Evolutionary conservation across 1,284 basidiomycete species (phyloP).

Genomic region (Cryptococcus jaspeensis): DNA sequence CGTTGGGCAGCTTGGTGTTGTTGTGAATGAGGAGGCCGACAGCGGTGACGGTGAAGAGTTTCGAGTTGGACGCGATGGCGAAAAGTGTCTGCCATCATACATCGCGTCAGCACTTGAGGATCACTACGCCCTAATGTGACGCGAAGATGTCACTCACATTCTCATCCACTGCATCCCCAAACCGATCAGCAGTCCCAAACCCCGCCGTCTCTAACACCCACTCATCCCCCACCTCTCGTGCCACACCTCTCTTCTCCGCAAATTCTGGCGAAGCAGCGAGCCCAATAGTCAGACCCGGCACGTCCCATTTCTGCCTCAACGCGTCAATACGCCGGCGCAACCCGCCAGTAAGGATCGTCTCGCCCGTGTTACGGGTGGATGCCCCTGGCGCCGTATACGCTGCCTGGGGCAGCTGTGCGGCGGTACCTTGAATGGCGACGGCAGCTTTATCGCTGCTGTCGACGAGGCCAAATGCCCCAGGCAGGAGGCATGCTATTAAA

Average conservation of each 20-base stretch:
- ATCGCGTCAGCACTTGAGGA: not conserved
- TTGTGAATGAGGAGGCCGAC: conserved; percentile 54
- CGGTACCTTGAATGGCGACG: not conserved
- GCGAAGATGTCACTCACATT: conserved; percentile 5
- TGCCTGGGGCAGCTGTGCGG: too few species aligned
- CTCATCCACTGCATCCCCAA: conserved; percentile 2
- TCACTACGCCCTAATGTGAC: not conserved
- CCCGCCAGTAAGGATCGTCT: not conserved
- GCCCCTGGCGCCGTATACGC: too few species aligned
- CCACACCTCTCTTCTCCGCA: too few species aligned
- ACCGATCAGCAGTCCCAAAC: conserved; percentile 11
- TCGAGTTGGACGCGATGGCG: conserved; percentile 55
- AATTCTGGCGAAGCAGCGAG: conserved; percentile 13
- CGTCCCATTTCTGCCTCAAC: conserved; percentile 9
- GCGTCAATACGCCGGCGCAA: conserved; percentile 1
- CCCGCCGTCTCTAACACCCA: conserved; percentile 7
- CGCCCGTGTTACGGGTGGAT: too few species aligned
- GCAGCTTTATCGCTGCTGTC: not conserved
- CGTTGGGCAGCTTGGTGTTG: conserved; percentile 46
- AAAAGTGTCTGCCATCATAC: conserved; percentile 48
- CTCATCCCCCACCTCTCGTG: not conserved
- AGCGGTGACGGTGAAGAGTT: conserved; percentile 53
- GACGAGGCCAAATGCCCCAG: not conserved
- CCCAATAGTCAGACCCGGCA: conserved; percentile 12
- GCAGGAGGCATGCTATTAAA: too few species aligned